phyloP scores from a whole-genome alignment of 2,329 filamentous ascomycete genomes.

The Sordariomycetes sp. region DNA sequence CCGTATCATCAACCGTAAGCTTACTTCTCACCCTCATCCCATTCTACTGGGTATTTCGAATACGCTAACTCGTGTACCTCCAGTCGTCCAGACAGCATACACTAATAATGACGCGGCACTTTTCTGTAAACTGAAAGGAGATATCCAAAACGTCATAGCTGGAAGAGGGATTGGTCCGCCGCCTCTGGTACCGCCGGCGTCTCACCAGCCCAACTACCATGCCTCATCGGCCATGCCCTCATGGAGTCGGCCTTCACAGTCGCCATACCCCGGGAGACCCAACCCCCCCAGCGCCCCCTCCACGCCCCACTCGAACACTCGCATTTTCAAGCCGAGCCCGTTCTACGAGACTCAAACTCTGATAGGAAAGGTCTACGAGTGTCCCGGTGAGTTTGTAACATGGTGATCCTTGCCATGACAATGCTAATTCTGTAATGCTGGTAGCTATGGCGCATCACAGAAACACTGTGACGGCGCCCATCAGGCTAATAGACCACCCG shows the following conservation, averaged over 20 bases:
- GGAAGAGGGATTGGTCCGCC: background rate
- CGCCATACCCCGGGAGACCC: background rate
- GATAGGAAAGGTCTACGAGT: slow-evolving; percentile 54
- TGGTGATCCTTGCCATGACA: background rate
- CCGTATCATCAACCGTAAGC: slow-evolving; percentile 68
- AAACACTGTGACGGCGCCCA: slow-evolving; percentile 32
- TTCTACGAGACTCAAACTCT: slow-evolving; percentile 66
- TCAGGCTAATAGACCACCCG: slow-evolving; percentile 39
- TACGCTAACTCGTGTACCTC: slow-evolving; percentile 4
- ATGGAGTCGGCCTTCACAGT: background rate
- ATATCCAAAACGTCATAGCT: background rate
- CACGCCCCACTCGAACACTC: background rate
- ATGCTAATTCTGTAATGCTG: slow-evolving; percentile 14
- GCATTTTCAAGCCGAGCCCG: slow-evolving; percentile 58
- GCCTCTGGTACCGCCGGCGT: background rate
- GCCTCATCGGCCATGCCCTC: background rate
- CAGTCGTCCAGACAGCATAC: background rate
- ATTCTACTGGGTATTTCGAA: background rate
- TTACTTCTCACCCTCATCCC: background rate
- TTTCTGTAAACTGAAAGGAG: background rate
- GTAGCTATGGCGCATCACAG: slow-evolving; percentile 46
- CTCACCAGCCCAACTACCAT: background rate
- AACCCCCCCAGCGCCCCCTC: background rate
- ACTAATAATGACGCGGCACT: background rate
- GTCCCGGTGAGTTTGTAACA: slow-evolving; percentile 53